Percentiles rank a stretch among this genome's conserved stretches.
These are phyloP conservation scores for Babesia bigemina DNA, from an alignment of 169 alveolate genomes.

Conservation along the genomic window DNA sequence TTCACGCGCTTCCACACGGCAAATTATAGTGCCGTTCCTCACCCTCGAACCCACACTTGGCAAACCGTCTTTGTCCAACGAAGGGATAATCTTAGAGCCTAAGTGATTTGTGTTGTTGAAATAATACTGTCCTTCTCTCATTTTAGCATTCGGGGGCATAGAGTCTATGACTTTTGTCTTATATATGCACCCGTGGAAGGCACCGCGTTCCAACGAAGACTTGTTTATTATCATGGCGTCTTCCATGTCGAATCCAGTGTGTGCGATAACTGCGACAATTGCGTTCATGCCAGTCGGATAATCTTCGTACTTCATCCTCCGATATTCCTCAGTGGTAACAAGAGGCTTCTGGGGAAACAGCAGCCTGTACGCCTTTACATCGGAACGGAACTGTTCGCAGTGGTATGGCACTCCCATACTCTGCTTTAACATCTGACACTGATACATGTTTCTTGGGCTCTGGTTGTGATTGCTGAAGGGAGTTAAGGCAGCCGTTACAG, in stretches of 20 bases:
- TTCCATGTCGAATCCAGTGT: slow-evolving; percentile 99
- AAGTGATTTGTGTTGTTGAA: slow-evolving; percentile 44
- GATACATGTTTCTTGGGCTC: slow-evolving; percentile 98
- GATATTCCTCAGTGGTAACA: slow-evolving; percentile 93
- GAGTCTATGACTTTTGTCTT: slow-evolving; percentile 89
- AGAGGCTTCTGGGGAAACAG: slow-evolving; percentile 97
- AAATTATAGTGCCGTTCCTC: slow-evolving; percentile 72
- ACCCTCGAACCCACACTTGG: slow-evolving; percentile 80
- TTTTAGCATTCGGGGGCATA: slow-evolving; percentile 26
- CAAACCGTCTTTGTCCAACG: slow-evolving; percentile 80
- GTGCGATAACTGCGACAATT: slow-evolving; percentile 98
- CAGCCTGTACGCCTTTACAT: slow-evolving; percentile 92
- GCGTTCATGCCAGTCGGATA: slow-evolving; percentile 99
- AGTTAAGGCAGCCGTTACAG: slow-evolving; percentile 94
- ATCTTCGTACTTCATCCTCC: slow-evolving; percentile 91
- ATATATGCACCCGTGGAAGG: slow-evolving; percentile 96
- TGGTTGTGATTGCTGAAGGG: slow-evolving; percentile 99
- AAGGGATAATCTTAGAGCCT: slow-evolving; percentile 35
- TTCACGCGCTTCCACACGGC: slow-evolving; percentile 70
- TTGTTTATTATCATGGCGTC: slow-evolving; percentile 99
- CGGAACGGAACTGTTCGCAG: slow-evolving; percentile 93
- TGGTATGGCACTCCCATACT: slow-evolving; percentile 99
- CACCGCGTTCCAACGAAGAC: slow-evolving; percentile 98
- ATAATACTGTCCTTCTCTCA: slow-evolving; percentile 36
- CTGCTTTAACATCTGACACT: slow-evolving; percentile 99